These are phyloP conservation scores for Sporothrix pseudoabietina DNA, from an alignment of 2,329 filamentous ascomycete species.

Conservation along the genomic window DNA sequence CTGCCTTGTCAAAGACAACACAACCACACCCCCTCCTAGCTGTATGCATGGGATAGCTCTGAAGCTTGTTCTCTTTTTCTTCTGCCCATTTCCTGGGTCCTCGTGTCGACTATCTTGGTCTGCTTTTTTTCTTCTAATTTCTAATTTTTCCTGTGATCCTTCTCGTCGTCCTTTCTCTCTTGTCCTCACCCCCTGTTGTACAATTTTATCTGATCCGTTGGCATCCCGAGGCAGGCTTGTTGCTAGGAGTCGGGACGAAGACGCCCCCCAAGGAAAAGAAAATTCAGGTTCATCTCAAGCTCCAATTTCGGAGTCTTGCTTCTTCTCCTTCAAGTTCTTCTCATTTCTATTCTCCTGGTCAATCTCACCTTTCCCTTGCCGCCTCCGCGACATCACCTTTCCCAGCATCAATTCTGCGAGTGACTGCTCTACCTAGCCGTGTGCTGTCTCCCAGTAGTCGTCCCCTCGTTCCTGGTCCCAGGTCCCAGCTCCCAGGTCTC, in stretches of 20 bases:
- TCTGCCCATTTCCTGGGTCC: neutral
- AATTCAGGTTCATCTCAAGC: neutral
- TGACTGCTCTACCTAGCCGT: neutral
- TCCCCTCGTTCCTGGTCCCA: neutral
- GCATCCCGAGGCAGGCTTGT: conserved; percentile 11
- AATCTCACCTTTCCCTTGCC: conserved; percentile 16
- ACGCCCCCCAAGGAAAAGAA: neutral
- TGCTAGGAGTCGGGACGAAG: neutral
- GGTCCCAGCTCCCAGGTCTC: neutral
- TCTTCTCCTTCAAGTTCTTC: neutral
- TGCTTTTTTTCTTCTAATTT: neutral
- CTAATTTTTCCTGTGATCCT: neutral
- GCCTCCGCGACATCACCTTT: neutral
- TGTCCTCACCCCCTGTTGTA: neutral
- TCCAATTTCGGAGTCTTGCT: neutral
- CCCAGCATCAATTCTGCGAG: neutral
- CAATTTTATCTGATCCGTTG: conserved; percentile 28
- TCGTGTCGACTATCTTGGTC: neutral
- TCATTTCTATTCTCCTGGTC: neutral
- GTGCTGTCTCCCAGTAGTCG: neutral
- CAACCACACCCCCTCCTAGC: neutral
- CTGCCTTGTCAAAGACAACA: neutral
- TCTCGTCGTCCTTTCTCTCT: neutral
- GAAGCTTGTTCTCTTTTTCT: neutral
- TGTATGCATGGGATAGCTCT: neutral